phyloP scores from a whole-genome alignment of 2,329 filamentous ascomycete genomes.

The Pseudogymnoascus sp. region DNA sequence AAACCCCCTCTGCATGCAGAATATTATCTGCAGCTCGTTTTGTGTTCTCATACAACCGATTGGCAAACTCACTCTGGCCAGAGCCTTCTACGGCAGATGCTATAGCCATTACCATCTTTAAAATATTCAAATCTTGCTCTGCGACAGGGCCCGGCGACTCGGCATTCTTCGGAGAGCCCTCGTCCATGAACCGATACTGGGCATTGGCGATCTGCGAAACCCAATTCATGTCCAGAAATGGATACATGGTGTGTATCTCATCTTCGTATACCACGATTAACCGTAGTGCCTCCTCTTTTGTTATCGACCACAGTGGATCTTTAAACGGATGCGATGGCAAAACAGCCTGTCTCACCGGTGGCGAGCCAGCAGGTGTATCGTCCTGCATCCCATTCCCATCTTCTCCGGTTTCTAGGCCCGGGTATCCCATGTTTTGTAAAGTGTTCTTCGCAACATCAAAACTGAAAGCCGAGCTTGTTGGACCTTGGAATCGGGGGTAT shows the following conservation, averaged over 20 bases:
- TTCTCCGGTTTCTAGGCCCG: conserved; percentile 50
- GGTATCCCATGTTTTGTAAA: conserved; percentile 82
- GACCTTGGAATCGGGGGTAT: conserved; percentile 65
- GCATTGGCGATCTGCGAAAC: conserved; percentile 62
- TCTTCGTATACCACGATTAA: conserved; percentile 77
- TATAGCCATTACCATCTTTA: conserved; percentile 79
- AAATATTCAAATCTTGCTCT: conserved; percentile 57
- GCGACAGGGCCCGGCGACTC: conserved; percentile 41
- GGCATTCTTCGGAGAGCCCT: conserved; percentile 25
- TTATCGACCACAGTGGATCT: conserved; percentile 75
- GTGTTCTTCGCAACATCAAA: conserved; percentile 82
- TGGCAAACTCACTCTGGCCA: conserved; percentile 68
- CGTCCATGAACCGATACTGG: conserved; percentile 64
- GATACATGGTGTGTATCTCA: conserved; percentile 89
- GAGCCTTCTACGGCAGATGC: conserved; percentile 70
- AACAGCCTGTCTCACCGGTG: conserved; percentile 13
- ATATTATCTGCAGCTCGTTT: conserved; percentile 60
- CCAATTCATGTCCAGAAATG: conserved; percentile 65
- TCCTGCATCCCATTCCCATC: conserved; percentile 51
- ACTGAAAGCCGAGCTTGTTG: conserved; percentile 77
- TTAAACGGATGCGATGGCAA: conserved; percentile 32
- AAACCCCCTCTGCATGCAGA: conserved; percentile 43
- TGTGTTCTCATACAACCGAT: conserved; percentile 66
- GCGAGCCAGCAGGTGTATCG: conserved; percentile 35
- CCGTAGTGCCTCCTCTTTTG: conserved; percentile 69